A percentile compares a stretch with the other conserved stretches of the same genome.
Evolutionary conservation across 75 land plant species (phyloP).

Genomic region (Pinus tabuliformis): DNA sequence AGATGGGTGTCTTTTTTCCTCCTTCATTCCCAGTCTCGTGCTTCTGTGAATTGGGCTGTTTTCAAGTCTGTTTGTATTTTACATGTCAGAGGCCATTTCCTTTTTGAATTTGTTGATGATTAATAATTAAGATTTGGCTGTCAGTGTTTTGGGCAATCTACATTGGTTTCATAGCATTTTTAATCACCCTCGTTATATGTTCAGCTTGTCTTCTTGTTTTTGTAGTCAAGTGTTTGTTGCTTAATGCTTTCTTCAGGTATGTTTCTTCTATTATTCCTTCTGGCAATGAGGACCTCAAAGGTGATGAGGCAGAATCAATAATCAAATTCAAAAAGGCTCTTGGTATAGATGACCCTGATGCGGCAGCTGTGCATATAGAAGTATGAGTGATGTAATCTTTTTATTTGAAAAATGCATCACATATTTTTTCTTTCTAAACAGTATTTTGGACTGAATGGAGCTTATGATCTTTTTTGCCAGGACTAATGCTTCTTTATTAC

Average conservation of each 20-base stretch:
- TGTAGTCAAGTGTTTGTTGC: background rate
- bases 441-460: background rate
- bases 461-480: background rate
- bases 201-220: background rate
- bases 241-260: conserved; percentile 41
- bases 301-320: conserved; percentile 77
- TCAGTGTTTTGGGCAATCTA: too few relatives aligned
- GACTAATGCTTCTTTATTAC: background rate
- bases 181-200: too few relatives aligned
- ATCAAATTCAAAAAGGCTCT: conserved; percentile 69
- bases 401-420: background rate
- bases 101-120: too few relatives aligned
- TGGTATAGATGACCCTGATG: conserved; percentile 97
- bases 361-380: conserved; percentile 95
- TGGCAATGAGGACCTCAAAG: conserved; percentile 82
- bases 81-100: too few relatives aligned
- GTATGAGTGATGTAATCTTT: conserved; percentile 22
- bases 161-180: too few relatives aligned
- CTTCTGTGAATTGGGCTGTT: too few relatives aligned
- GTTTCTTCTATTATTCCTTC: conserved; percentile 79
- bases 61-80: too few relatives aligned
- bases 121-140: too few relatives aligned
- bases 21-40: too few relatives aligned
- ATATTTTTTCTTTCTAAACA: background rate
- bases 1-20: too few relatives aligned